phyloP scores from a whole-genome alignment of 495 filamentous ascomycete genomes.

The Talaromyces borbonicus region DNA sequence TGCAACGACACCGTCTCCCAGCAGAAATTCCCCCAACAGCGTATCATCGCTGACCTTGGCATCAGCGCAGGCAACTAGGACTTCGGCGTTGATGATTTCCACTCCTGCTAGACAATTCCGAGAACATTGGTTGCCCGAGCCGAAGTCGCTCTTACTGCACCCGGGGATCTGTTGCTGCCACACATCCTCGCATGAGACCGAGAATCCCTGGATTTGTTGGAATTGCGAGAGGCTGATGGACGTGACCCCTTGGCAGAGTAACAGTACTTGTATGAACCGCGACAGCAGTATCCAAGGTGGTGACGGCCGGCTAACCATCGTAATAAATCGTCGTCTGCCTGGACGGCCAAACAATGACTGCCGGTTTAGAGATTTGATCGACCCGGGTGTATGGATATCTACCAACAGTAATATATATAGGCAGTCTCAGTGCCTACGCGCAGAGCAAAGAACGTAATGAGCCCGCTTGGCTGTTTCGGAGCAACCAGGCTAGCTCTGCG shows the following conservation, averaged over 20 bases:
- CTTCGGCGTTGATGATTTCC: slow-evolving; percentile 3
- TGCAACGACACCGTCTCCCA: slow-evolving; percentile 2
- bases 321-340: not conserved
- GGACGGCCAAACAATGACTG: no score
- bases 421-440: not conserved
- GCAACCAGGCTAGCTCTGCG: not conserved
- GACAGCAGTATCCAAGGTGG: not conserved
- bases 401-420: no score
- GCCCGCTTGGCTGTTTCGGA: not conserved
- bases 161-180: slow-evolving; percentile 6
- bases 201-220: slow-evolving; percentile 4
- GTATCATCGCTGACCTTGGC: not conserved
- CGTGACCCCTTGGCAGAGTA: not conserved
- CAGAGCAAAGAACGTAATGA: not conserved
- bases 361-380: no score
- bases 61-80: slow-evolving; percentile 1
- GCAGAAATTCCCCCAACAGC: slow-evolving; percentile 2
- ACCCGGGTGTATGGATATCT: no score
- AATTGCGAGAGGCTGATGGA: slow-evolving; percentile 7
- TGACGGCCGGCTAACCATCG: not conserved
- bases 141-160: slow-evolving; percentile 4
- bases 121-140: not conserved
- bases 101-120: slow-evolving; percentile 1
- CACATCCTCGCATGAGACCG: not conserved
- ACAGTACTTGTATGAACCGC: not conserved